phyloP scores from a whole-genome alignment of 1,139 yeast genomes.

The Pichia sp. region DNA sequence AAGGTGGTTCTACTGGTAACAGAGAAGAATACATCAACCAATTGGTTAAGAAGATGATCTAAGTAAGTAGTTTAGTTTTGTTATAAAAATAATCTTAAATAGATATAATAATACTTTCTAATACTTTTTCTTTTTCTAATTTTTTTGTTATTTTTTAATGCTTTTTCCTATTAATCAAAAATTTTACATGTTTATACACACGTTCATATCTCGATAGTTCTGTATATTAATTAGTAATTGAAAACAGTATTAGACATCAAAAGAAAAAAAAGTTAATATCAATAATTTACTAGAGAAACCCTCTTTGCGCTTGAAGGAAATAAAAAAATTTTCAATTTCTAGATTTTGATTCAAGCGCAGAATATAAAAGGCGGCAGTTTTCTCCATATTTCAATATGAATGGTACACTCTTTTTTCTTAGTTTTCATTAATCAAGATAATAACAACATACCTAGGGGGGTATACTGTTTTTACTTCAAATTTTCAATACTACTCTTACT shows the following conservation, averaged over 20 bases:
- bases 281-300: too few relatives aligned
- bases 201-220: too few relatives aligned
- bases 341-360: too few relatives aligned
- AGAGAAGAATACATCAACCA: conserved; percentile 98
- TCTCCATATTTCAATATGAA: background rate
- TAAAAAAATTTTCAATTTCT: too few relatives aligned
- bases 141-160: too few relatives aligned
- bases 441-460: background rate
- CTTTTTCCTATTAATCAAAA: too few relatives aligned
- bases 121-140: too few relatives aligned
- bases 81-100: background rate
- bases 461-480: background rate
- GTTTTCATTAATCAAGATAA: background rate
- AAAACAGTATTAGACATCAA: too few relatives aligned
- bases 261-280: too few relatives aligned
- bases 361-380: background rate
- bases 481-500: background rate
- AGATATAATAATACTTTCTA: background rate
- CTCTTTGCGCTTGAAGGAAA: too few relatives aligned
- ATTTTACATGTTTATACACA: too few relatives aligned
- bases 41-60: conserved; percentile 96
- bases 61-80: conserved; percentile 29
- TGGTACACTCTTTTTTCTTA: background rate
- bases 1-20: conserved; percentile 99
- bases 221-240: too few relatives aligned